phyloP scores from a whole-genome alignment of 2,329 filamentous ascomycete species.

The Alternaria sp. region DNA sequence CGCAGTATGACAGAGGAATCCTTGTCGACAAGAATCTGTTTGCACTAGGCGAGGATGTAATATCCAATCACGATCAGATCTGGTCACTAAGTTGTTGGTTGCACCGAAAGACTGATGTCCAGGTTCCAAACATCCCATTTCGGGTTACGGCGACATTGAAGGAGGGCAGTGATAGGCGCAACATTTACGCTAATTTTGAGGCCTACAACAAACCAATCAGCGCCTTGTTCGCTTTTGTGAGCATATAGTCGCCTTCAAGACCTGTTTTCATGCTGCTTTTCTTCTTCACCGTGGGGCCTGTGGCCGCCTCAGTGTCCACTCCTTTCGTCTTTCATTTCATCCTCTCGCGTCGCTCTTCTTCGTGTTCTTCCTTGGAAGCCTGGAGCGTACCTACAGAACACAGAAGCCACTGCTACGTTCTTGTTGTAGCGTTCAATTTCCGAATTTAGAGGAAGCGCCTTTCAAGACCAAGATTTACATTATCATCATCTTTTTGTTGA shows the following conservation, averaged over 20 bases:
- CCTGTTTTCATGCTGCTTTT: not conserved
- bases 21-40: not conserved
- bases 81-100: not conserved
- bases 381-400: conserved; percentile 9
- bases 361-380: not conserved
- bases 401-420: conserved; percentile 7
- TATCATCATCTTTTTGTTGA: too few species aligned
- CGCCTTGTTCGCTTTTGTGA: not conserved
- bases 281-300: conserved; percentile 13
- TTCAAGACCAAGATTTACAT: conserved; percentile 7
- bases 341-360: conserved; percentile 8
- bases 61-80: not conserved
- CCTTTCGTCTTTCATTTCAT: conserved; percentile 2
- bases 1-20: not conserved
- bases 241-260: not conserved
- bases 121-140: too few species aligned
- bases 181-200: too few species aligned
- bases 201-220: too few species aligned
- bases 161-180: too few species aligned
- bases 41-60: not conserved
- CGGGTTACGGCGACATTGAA: too few species aligned
- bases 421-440: conserved; percentile 6
- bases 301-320: conserved; percentile 4
- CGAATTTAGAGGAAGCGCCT: not conserved
- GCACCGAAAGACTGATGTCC: too few species aligned